phyloP scores from a whole-genome alignment of 306 rosid species.

The Malus asiatica region DNA sequence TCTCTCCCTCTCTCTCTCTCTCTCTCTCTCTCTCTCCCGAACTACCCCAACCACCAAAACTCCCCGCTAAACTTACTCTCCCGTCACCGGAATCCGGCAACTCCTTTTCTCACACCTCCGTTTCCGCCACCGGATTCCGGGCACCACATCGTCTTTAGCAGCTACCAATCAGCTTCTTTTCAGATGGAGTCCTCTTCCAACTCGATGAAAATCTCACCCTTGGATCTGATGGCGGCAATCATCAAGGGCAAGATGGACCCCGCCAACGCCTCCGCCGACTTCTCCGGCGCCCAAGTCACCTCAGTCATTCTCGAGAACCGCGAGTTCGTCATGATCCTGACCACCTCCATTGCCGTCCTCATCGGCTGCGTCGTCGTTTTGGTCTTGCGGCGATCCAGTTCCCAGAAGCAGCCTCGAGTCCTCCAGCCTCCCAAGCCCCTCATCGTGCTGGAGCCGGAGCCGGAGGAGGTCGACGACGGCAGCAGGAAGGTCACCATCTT shows the following conservation, averaged over 20 bases:
- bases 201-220: conserved; percentile 74
- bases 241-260: conserved; percentile 69
- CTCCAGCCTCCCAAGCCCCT: conserved; percentile 45
- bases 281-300: conserved; percentile 30
- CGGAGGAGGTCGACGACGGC: conserved; percentile 76
- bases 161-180: neutral
- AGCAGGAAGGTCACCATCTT: conserved; percentile 75
- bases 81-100: conserved; percentile 22
- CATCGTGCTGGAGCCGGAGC: conserved; percentile 29
- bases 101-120: neutral
- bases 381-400: conserved; percentile 66
- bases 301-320: conserved; percentile 63
- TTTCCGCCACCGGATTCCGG: conserved; percentile 17
- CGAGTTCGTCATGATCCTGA: conserved; percentile 45
- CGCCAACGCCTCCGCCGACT: conserved; percentile 43
- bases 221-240: conserved; percentile 81
- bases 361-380: conserved; percentile 75
- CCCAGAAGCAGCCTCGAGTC: conserved; percentile 28
- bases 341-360: conserved; percentile 83
- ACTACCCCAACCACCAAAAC: conserved; percentile 17
- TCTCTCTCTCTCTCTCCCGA: neutral
- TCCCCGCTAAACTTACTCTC: conserved; percentile 16
- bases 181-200: conserved; percentile 49
- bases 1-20: neutral
- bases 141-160: neutral